phyloP scores from a whole-genome alignment of 2,329 filamentous ascomycete genomes.

The Westerdykella sp. region DNA sequence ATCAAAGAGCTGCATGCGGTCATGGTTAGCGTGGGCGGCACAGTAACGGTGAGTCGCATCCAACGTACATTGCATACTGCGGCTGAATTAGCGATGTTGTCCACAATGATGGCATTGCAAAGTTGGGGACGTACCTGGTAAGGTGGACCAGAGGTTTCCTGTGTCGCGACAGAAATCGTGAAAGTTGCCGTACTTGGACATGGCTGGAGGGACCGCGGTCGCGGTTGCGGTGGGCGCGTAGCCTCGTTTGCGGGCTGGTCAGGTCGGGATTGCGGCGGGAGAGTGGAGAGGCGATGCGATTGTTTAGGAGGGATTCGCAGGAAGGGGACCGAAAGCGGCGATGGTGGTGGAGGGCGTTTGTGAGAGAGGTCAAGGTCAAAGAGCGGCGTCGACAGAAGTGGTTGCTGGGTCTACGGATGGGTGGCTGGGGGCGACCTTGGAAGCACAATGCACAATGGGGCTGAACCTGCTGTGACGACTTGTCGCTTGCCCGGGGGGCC shows the following conservation, averaged over 20 bases:
- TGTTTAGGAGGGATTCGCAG: neutral
- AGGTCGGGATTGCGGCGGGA: neutral
- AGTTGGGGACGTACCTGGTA: conserved; percentile 32
- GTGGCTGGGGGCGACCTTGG: neutral
- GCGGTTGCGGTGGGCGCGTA: conserved; percentile 15
- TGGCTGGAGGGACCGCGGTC: conserved; percentile 14
- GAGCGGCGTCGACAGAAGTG: neutral
- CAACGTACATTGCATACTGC: conserved; percentile 46
- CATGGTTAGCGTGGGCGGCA: conserved; percentile 23
- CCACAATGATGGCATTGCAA: neutral
- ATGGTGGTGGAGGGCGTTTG: neutral
- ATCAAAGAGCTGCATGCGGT: conserved; percentile 55
- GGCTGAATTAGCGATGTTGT: conserved; percentile 17
- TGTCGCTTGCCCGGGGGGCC: too few relatives aligned
- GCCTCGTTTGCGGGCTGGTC: conserved; percentile 10
- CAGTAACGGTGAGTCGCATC: conserved; percentile 6
- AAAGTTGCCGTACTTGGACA: conserved; percentile 35
- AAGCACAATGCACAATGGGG: too few relatives aligned
- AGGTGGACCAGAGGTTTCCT: conserved; percentile 36
- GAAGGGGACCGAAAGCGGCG: conserved; percentile 13
- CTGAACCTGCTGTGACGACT: too few relatives aligned
- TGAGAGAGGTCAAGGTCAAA: neutral
- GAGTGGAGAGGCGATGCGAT: neutral
- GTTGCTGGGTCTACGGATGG: neutral
- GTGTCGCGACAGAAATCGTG: conserved; percentile 47